Evolutionary conservation across 2,329 filamentous ascomycete genomes (phyloP), one percentile per base, ranked within the genome.

Genomic region (Stachybotrys elegans): DNA sequence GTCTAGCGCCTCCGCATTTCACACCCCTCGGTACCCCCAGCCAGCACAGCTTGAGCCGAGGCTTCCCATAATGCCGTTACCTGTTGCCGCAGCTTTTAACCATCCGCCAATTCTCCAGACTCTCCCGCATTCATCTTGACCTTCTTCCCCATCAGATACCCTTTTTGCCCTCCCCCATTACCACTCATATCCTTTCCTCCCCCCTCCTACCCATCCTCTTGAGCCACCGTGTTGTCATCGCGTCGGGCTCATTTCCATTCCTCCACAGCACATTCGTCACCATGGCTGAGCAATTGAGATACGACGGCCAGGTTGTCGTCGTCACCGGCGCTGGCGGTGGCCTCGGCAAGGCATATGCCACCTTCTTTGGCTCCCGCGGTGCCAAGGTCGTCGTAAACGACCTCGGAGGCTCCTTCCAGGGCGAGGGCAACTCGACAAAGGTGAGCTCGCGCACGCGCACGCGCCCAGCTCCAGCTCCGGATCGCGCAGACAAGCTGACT

Each of bases 331-430:
- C 87, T 48, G 86, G 87, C 52, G 86, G 86, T 63, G 87, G 87
- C 51, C 72, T 92, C 46, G 86, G 86, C 57, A 87, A 84, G 67
- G 84, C 84, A 59, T 95, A 86, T 65, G 90, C 94, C 55, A 73
- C 84, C 48, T 97, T 95, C 76, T 97, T 95, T 63, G 93, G 80
- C 46, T 90, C 88, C 45, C 83, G 92, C 62, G 93, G 93, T 59
- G 93, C 90, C 56, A 94, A 86, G 68, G 87, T 95, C 57, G 92
- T 98, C 39, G 93, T 98, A 58, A 98, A 98, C 68, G 93, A 98
- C 65, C 79, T 97, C 42, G 93, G 93, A 50, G 88, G 81, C 41
- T 93, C 90, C 38, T 91, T 93, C 76, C 92, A 93, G 69, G 92
- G 93, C 56, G 90, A 96, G 72, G 92, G 91, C 48, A 82, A 78